Percentiles rank a stretch among this genome's conserved stretches.
Conservation (phyloP, 768 basidiomycete species). For the Gloeopeniophorella convolvens region DNA sequence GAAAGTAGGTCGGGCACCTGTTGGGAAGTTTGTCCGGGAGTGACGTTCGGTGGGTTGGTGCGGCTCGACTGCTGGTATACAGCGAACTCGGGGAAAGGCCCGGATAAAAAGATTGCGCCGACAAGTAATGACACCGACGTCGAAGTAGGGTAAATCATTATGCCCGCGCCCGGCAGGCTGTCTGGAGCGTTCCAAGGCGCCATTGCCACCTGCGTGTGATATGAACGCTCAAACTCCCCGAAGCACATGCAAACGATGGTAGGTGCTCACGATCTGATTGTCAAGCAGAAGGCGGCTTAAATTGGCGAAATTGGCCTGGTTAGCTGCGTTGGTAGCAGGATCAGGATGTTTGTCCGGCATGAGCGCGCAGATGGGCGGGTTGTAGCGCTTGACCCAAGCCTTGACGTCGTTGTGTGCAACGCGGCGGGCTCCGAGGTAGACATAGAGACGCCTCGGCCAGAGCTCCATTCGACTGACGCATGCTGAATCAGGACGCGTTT, state of each 20-base stretch:
- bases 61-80: slow-evolving; percentile 10
- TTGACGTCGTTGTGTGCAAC: slow-evolving; percentile 42
- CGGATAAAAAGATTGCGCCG: slow-evolving; percentile 28
- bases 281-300: slow-evolving; percentile 48
- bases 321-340: slow-evolving; percentile 40
- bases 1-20: slow-evolving; percentile 8
- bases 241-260: neutral
- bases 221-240: neutral
- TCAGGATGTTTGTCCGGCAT: slow-evolving; percentile 55
- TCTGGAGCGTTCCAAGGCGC: slow-evolving; percentile 14
- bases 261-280: slow-evolving; percentile 41
- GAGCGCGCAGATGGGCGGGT: slow-evolving; percentile 49
- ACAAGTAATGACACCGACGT: slow-evolving; percentile 13
- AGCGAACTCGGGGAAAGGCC: slow-evolving; percentile 42
- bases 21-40: slow-evolving; percentile 39
- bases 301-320: slow-evolving; percentile 48
- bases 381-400: slow-evolving; percentile 43
- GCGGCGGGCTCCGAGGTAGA: slow-evolving; percentile 36
- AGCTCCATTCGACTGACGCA: slow-evolving; percentile 41
- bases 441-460: slow-evolving; percentile 46
- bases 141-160: slow-evolving; percentile 20
- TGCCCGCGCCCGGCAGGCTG: slow-evolving; percentile 15
- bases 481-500: slow-evolving; percentile 2
- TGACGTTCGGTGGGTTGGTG: slow-evolving; percentile 20
- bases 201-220: slow-evolving; percentile 10